Evolutionary conservation across 345 rosid genomes (phyloP).

Genomic region (Microthlaspi erraticum): DNA sequence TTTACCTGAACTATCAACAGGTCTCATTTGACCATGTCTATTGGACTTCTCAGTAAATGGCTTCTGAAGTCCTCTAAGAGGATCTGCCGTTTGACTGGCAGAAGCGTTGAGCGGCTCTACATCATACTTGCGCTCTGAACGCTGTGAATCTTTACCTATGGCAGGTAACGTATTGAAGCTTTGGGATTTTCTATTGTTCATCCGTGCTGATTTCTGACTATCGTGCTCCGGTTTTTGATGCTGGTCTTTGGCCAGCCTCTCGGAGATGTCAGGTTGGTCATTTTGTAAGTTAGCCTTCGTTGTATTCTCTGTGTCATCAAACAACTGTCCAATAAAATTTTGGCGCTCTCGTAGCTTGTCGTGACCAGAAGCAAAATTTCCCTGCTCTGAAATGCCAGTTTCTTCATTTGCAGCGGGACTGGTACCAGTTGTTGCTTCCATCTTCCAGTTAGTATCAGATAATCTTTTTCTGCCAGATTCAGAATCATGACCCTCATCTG

Average conservation of each 20-base stretch:
- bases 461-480: conserved; percentile 45
- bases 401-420: conserved; percentile 35
- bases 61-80: conserved; percentile 51
- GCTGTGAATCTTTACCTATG: conserved; percentile 49
- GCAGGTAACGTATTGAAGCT: conserved; percentile 51
- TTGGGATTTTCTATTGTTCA: conserved; percentile 64
- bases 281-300: conserved; percentile 50
- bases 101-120: conserved; percentile 53
- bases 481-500: conserved; percentile 62
- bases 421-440: conserved; percentile 33
- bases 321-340: conserved; percentile 75
- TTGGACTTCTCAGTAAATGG: conserved; percentile 54
- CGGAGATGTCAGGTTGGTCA: conserved; percentile 60
- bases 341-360: conserved; percentile 59
- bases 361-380: conserved; percentile 45
- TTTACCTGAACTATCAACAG: conserved; percentile 54
- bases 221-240: conserved; percentile 56
- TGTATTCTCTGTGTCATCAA: conserved; percentile 69
- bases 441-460: conserved; percentile 26
- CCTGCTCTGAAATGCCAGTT: conserved; percentile 46
- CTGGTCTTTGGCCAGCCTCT: conserved; percentile 54
- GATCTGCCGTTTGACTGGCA: conserved; percentile 44
- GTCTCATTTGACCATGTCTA: conserved; percentile 48
- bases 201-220: conserved; percentile 52
- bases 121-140: conserved; percentile 47